Evolutionary conservation across 345 rosid species (phyloP), one percentile per base, ranked within the genome.

Genomic region (Pistacia integerrima): DNA sequence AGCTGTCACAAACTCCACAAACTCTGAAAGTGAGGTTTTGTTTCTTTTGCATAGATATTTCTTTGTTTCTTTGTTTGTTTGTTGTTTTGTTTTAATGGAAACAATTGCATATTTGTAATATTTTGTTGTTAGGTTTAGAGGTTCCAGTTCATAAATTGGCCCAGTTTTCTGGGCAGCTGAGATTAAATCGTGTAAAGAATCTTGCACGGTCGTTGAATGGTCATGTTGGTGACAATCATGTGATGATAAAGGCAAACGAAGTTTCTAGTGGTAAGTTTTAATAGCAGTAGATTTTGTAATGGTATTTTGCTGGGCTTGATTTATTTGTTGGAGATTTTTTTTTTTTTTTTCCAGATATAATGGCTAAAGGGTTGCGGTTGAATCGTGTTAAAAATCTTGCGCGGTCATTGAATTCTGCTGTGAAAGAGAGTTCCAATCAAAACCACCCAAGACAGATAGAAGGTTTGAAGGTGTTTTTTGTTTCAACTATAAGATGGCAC

Each of bases 311-410:
- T 38, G 11, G 12, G 64, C 1, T 41, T 13, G 33, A 25, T 30
- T 82, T 28, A 25, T 49, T n/a, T 48, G 36, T 64, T 17, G 41
- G 22, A 46, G 59, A 54, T 0, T 38, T 28, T 73, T 63, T 75
- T 22, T 22, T 22, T 22, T 22, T 22, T 0, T 69, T 11, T 79
- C 69, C 88, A 93, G 98, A 90, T 86, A 77, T 73, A 76, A 73
- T 85, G 78, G 76, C 74, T 11, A 88, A 83, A 79, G 90, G 92
- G 25, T 70, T 96, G 74, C 92, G 97, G 55, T 77, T 92, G 33
- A 96, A 79, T 82, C 94, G 79, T 58, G 80, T 93, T 46, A 96
- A 96, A 78, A 82, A 78, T 72, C 86, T 96, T 41, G 97, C 95
- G 12, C 88, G 99, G 78, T 64, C 87, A 16, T 22, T 73, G 57